phyloP scores from a whole-genome alignment of 805 yeast species.

The Saccharomycopsis sp. region DNA sequence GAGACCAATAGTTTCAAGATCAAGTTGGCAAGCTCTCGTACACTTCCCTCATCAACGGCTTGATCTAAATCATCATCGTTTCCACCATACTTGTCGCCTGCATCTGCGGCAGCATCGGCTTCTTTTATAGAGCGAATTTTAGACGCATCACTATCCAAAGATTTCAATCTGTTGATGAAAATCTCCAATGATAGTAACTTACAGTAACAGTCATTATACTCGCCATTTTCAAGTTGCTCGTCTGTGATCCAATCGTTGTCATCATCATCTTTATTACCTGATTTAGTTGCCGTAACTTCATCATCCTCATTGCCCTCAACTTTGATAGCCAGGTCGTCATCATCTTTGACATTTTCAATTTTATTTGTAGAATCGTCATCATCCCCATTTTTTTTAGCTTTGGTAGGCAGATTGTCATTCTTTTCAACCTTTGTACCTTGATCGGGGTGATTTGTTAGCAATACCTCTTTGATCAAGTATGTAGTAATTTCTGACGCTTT shows the following conservation, averaged over 20 bases:
- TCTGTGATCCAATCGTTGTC: slow-evolving; percentile 43
- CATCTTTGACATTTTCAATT: too few species aligned
- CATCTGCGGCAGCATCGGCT: slow-evolving; percentile 23
- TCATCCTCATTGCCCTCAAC: slow-evolving; percentile 44
- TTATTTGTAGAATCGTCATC: too few species aligned
- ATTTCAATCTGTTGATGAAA: slow-evolving; percentile 52
- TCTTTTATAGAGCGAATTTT: not conserved
- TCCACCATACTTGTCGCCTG: slow-evolving; percentile 24
- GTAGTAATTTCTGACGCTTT: slow-evolving; percentile 53
- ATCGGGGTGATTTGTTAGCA: slow-evolving; percentile 43
- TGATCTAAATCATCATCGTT: not conserved
- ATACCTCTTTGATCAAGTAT: slow-evolving; percentile 52
- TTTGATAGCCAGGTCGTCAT: too few species aligned
- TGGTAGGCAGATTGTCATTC: too few species aligned
- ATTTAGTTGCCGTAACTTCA: slow-evolving; percentile 42
- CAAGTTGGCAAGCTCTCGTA: slow-evolving; percentile 46
- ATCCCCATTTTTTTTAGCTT: too few species aligned
- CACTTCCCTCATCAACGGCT: slow-evolving; percentile 27
- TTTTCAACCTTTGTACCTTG: slow-evolving; percentile 22
- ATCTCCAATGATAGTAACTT: slow-evolving; percentile 49
- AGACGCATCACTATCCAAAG: slow-evolving; percentile 23
- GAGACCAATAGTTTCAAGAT: slow-evolving; percentile 61
- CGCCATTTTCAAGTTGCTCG: slow-evolving; percentile 30
- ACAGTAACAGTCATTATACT: slow-evolving; percentile 33
- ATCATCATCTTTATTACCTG: slow-evolving; percentile 23